Percentiles rank a stretch among this genome's conserved stretches.
Conservation (phyloP, 2,329 filamentous ascomycete species). For the Ustulina deusta region DNA sequence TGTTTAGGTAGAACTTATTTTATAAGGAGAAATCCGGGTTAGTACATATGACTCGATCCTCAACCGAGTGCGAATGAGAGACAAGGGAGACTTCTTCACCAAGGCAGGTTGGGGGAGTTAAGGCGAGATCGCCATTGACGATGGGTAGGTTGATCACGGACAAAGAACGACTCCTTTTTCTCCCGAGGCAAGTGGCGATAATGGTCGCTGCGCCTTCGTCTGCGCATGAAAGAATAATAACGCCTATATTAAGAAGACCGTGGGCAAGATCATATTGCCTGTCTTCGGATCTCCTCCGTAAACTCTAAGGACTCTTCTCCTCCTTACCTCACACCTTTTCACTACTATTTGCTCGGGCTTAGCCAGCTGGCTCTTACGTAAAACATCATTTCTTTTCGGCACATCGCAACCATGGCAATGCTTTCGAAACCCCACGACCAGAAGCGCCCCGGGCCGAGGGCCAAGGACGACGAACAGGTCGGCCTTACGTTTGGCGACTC, state of each 20-base stretch:
- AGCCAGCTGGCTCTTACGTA: background rate
- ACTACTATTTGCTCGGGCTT: background rate
- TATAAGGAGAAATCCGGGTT: background rate
- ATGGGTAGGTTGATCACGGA: background rate
- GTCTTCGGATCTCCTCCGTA: background rate
- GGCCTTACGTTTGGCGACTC: conserved; percentile 26
- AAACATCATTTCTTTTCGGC: background rate
- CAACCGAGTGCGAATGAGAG: background rate
- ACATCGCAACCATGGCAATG: conserved; percentile 1
- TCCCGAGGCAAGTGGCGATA: background rate
- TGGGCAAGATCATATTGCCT: no score
- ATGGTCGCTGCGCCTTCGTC: background rate
- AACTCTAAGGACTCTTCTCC: background rate
- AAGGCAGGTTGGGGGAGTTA: background rate
- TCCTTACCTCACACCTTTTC: background rate
- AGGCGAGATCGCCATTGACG: background rate
- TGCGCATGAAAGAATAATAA: background rate
- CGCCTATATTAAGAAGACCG: background rate
- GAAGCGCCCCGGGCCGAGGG: conserved; percentile 5
- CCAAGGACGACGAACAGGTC: conserved; percentile 17
- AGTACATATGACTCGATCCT: no score
- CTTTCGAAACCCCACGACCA: background rate
- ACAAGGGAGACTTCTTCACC: background rate
- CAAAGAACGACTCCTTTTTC: background rate
- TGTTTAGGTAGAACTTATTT: background rate